A percentile compares a stretch with the other conserved stretches of the same genome.
Conservation (phyloP, 192 early-diverging fungal genomes). For the Rhizophagus clarus region DNA sequence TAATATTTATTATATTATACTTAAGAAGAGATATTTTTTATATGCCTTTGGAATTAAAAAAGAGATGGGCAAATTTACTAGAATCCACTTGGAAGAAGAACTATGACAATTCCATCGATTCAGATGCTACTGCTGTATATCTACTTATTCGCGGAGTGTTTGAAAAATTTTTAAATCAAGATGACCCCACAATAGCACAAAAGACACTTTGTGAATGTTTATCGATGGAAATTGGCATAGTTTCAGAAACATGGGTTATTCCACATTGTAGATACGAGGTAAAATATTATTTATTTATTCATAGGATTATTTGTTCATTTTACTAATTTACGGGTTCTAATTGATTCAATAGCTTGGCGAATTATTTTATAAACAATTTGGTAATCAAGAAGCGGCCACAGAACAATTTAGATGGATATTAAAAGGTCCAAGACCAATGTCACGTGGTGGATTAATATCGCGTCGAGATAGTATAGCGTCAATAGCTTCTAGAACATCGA, state of each 20-base stretch:
- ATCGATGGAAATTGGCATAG: slow-evolving; percentile 37
- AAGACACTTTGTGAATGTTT: slow-evolving; percentile 44
- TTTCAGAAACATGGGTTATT: slow-evolving; percentile 46
- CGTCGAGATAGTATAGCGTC: slow-evolving; percentile 27
- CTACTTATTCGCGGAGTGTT: slow-evolving; percentile 42
- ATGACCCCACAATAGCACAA: slow-evolving; percentile 42
- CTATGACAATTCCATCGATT: slow-evolving; percentile 32
- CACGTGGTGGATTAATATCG: slow-evolving; percentile 5
- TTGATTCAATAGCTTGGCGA: slow-evolving; percentile 37
- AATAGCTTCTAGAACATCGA: neutral
- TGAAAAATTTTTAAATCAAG: slow-evolving; percentile 37
- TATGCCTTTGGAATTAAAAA: slow-evolving; percentile 39
- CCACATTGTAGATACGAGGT: slow-evolving; percentile 48
- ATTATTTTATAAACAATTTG: slow-evolving; percentile 41
- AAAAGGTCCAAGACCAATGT: slow-evolving; percentile 41
- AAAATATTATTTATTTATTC: neutral
- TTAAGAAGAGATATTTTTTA: slow-evolving; percentile 44
- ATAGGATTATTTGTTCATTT: neutral
- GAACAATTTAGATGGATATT: slow-evolving; percentile 50
- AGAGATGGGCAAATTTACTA: slow-evolving; percentile 36
- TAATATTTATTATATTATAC: slow-evolving; percentile 44
- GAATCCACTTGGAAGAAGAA: slow-evolving; percentile 48
- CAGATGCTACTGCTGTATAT: slow-evolving; percentile 41
- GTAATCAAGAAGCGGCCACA: slow-evolving; percentile 40
- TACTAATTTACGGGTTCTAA: neutral